Base-by-base conservation (phyloP, 805 yeast genomes). In the Saccharomyces kudriavzevii region DNA sequence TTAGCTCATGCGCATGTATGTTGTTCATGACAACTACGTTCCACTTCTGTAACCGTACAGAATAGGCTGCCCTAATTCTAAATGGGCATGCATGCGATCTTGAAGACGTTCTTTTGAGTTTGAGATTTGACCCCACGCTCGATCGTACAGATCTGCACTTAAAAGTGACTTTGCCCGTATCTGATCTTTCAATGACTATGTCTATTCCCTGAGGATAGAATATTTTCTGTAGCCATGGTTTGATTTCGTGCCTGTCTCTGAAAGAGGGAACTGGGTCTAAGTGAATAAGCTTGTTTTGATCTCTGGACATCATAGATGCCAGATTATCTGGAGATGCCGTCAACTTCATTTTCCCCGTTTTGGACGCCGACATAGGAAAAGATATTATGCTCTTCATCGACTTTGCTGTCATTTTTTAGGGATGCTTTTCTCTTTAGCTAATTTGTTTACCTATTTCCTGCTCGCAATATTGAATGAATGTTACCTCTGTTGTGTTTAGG, bases 181-280 rank as follows among this genome's bases (percentile, higher is more conserved):
- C 87, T 5, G 83, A 78, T 26, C 87, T 67, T 66, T 81, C 86
- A 50, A 81, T 81, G 13, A 80, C 86, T 2, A 82, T 71, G 51
- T 74, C 74, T 46, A 80, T 76, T 10, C 84, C 83, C 56, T 73
- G 73, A 11, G 72, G 65, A 14, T 69, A 67, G 49, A 75, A 69
- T 51, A 80, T 73, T 48, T 72, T 66, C 58, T 74, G 80, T 50
- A 82, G 64, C 85, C 86, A 82, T 17, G 86, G 85, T 62, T 82
- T 82, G 56, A 82, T 80, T 29, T 74, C 77, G 27, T 74, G 68
- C 58, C 75, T 78, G 52, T 72, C 73, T 35, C 64, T 60, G 60
- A 76, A 74, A 49, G 60, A 56, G 5, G 72, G 72, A 30, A 68
- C 64, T 8, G 72, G 70, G 52, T 68, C 72, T 54, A 68, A 53